Base-by-base conservation (phyloP, 495 filamentous ascomycete species). In the Talaromyces nanjingensis region DNA sequence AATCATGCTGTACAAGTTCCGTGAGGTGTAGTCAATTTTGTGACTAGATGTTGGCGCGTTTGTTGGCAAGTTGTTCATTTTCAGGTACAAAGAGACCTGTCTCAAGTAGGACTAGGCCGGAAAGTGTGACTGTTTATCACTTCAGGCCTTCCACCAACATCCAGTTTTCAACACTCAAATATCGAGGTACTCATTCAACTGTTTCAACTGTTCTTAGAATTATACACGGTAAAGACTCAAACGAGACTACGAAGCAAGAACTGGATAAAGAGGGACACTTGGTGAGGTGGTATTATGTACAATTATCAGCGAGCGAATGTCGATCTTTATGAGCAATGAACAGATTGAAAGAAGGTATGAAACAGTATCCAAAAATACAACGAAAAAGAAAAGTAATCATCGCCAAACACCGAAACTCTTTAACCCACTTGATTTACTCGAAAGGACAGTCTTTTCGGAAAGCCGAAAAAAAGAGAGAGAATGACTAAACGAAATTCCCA, bases 401-500 rank as follows among this genome's bases (percentile, higher is more conserved):
- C 29, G 57, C 42, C 22, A 14, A 54, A 53, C 39, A 25, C 60
- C 45, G 8, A 25, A 29, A 42, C 37, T 42, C 45, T 18, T 20
- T 49, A 20, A 49, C 45, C 45, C 45, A 6, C 45, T 49, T 49
- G 8, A 18, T 49, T 20, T 18, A 20, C 45, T 49, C 53, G 24
- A 29, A 56, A 56, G 12, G 11, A 7, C 53, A 56, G 22, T 29
- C 27, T 27, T 56, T 14, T 22, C 16, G 9, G 11, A 56, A 29
- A 56, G 27, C n/a, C n/a, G 9, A 27, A 29, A 54, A 25, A 22
- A 27, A 56, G 53, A 55, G 22, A 12, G 22, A 56, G 22, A 29
- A 55, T 7, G 7, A 29, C 22, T 27, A 60, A 18, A 60, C 59
- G 24, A 60, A 60, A 45, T 60, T 72, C 6, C 65, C 66, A 20